Base-by-base conservation (phyloP, 2,329 filamentous ascomycete genomes). In the Alternaria solani region DNA sequence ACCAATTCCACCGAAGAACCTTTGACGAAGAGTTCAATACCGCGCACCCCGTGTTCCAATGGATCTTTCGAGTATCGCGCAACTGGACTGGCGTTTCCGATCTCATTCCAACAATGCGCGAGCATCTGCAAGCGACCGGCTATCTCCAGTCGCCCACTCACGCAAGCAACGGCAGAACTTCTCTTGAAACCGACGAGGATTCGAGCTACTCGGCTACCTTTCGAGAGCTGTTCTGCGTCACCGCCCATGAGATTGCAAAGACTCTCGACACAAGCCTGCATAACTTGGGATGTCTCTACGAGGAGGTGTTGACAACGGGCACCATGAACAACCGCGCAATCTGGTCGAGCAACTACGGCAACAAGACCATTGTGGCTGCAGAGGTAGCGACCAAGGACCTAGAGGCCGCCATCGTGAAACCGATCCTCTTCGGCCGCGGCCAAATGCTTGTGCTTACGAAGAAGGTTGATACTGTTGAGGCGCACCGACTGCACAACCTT, bases 401-500 rank as follows among this genome's bases (percentile, higher is more conserved):
- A 0, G 82, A 84, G 62, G 66, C 76, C 6, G 79, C 75, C 5
- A 60, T 75, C 5, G 57, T 68, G 1, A 72, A 69, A 30, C 68
- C 75, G 1, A 73, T 77, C 32, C 62, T 81, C 0, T 85, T 88
- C 38, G 90, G 90, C 4, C 88, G 88, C 60, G 93, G 93, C 0
- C 92, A 94, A 55, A 84, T 96, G 46, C 87, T 97, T 75, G 93
- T 96, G 69, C 84, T 96, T 9, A 89, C 93, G 6, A 90, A 89
- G 11, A 85, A 85, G 43, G 83, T 91, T 2, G 82, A 84, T 34
- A 81, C 82, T 34, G 81, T 84, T 1, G 91, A 93, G 36, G 83
- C 86, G 0, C 84, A 87, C 52, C 84, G 85, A 28, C 83, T 96
- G 14, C 86, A 89, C 63, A 87, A 91, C 1, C 81, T 86, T 11